Base-by-base conservation (phyloP, 2,329 filamentous ascomycete genomes). In the Pseudopyricularia cyperi region DNA sequence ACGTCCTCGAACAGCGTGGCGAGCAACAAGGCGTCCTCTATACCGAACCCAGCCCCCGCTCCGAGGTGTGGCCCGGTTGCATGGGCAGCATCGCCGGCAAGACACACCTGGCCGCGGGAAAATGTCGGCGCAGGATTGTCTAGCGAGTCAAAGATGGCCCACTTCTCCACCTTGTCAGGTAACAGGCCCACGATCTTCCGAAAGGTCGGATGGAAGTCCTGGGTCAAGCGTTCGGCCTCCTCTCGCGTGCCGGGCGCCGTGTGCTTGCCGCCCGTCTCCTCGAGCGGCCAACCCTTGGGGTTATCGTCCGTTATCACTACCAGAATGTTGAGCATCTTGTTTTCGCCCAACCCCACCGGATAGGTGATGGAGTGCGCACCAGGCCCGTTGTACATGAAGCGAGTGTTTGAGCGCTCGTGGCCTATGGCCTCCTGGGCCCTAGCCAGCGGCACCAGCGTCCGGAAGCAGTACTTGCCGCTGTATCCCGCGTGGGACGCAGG, bases 291-390 rank as follows among this genome's bases (percentile, higher is more conserved):
- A 14, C 17, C 24, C 59, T 2, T 58, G 48, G 1, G 65, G 58
- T 30, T 30, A 9, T 30, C 9, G 26, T 72, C 64, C 1, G 66
- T 62, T 30, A 69, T 63, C 14, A 71, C 67, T 48, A 77, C 74
- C 1, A 79, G 70, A 2, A 77, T 69, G 59, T 85, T 85, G 64
- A 84, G 73, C 3, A 74, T 69, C n/a, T 68, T 66, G n/a, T 44
- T 32, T 28, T 51, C 49, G 9, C 73, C 74, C n/a, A 71, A 67
- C 6, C 75, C 74, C 9, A 85, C 78, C 0, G 82, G 77, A 59
- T 83, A 85, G 0, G 75, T 80, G 24, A 85, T 68, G 7, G 77
- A 58, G 60, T 85, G 82, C 0, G 74, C 77, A 50, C 69, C 64
- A 0, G 73, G 74, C 0, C 79, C 81, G 52, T 77, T 70, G 60